Evolutionary conservation across 75 land plant genomes (phyloP), one percentile per base, ranked within the genome.

Genomic region (Cryptomeria japonica): DNA sequence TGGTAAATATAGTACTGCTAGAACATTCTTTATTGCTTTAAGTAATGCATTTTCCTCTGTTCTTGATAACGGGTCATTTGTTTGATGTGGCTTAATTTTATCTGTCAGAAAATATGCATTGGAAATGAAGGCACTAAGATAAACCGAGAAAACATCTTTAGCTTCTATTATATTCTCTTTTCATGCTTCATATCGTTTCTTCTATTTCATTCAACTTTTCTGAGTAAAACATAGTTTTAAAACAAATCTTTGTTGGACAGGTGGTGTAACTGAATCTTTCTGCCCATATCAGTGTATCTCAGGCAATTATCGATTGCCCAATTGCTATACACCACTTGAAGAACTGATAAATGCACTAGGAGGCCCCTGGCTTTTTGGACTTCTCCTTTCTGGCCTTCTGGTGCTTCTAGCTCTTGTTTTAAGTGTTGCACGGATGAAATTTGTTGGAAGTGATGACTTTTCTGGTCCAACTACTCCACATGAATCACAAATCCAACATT

Each of bases 221-320:
- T 34, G 14, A 75, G 37, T 34, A 25, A 75, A 38, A 34, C 34
- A 0, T 16, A 75, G 34, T 12, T 12, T 34, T 75, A 75, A 64
- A 25, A 32, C 13, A 32, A 11, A 75, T 31, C 16, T 53, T 41
- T 46, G 51, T 44, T 28, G 41, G 84, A 61, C 96, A 97, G 99
- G 99, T 55, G 99, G 99, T 31, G 98, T 92, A 14, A 86, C 87
- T 22, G 58, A 91, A 78, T 89, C 93, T 41, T 75, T 78, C 25
- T 97, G 99, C 87, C 99, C 99, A 39, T 97, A 97, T 84, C 93
- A 92, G 85, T 97, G 99, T 87, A 75, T 92, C 49, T 96, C 99
- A 72, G 96, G 95, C 36, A 97, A 95, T 88, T 97, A 97, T 87
- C 91, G 94, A 58, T 94, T 96, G 96, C 98, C 99, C 61, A 92